Conservation (phyloP, 176 grass and related monocot species). For the Eleusine indica region DNA sequence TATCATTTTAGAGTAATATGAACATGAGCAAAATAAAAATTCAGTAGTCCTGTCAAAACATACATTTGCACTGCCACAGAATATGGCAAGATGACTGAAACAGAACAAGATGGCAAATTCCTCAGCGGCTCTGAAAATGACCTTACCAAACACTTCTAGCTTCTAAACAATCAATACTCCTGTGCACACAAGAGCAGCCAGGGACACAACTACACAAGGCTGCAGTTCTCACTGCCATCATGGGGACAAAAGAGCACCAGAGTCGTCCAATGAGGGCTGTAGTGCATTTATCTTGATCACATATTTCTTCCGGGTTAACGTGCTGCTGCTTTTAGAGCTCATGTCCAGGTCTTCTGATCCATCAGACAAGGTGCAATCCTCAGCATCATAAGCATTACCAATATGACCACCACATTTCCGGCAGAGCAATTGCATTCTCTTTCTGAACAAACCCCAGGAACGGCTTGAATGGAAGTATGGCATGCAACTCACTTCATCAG, state of each 20-base stretch:
- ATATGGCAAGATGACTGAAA: neutral
- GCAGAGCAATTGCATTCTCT: constrained; percentile 54
- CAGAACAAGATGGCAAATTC: neutral
- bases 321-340: constrained; percentile 26
- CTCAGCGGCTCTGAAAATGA: neutral
- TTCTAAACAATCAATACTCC: neutral
- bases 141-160: neutral
- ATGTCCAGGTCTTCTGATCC: constrained; percentile 24
- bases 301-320: constrained; percentile 54
- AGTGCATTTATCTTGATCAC: constrained; percentile 64
- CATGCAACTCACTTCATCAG: constrained; percentile 60
- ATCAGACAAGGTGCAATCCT: constrained; percentile 37
- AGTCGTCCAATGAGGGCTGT: constrained; percentile 50
- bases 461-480: constrained; percentile 54
- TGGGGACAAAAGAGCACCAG: constrained; percentile 31
- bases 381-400: constrained; percentile 53
- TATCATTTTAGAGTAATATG: neutral
- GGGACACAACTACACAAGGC: neutral
- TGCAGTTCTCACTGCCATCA: neutral
- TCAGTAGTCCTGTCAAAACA: neutral
- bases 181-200: constrained; percentile 1
- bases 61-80: neutral
- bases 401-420: constrained; percentile 56
- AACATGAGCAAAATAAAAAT: constrained; percentile 37
- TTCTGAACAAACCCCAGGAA: constrained; percentile 69